Percentiles rank a stretch among this genome's conserved stretches.
Evolutionary conservation across 495 filamentous ascomycete species (phyloP).

Genomic region (Thermothielavioides terrestris): DNA sequence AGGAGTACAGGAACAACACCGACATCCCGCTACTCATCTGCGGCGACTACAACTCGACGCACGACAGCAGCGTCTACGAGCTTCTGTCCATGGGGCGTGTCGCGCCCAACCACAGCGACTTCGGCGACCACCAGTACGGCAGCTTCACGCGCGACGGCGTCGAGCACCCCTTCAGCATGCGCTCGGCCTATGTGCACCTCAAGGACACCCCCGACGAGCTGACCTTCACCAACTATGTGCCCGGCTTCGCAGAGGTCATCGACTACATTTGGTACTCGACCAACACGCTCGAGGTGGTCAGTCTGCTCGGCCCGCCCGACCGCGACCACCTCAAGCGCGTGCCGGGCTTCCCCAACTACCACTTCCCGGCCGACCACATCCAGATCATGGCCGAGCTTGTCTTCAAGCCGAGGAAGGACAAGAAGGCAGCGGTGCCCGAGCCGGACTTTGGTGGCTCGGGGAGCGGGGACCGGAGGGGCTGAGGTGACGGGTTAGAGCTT

Average conservation of each 20-base stretch:
- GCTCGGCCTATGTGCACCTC: conserved; percentile 71
- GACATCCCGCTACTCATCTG: conserved; percentile 89
- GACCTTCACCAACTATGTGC: conserved; percentile 93
- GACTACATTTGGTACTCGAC: conserved; percentile 98
- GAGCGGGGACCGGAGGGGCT: conserved; percentile 18
- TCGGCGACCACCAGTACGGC: conserved; percentile 66
- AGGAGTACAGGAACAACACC: conserved; percentile 71
- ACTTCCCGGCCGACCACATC: conserved; percentile 96
- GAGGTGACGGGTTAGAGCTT: conserved; percentile 7
- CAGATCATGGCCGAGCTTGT: conserved; percentile 86
- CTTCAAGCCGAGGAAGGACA: conserved; percentile 79
- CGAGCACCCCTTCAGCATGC: conserved; percentile 85
- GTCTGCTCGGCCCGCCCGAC: conserved; percentile 84
- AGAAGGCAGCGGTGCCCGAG: conserved; percentile 47
- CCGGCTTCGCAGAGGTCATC: conserved; percentile 78
- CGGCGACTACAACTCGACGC: conserved; percentile 89
- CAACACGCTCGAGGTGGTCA: conserved; percentile 79
- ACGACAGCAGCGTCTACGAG: conserved; percentile 79
- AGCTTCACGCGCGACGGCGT: conserved; percentile 88
- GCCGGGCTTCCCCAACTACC: conserved; percentile 92
- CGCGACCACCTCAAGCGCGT: conserved; percentile 80
- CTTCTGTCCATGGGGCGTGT: conserved; percentile 70
- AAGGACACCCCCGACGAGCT: conserved; percentile 62
- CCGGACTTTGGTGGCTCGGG: conserved; percentile 28
- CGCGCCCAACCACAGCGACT: conserved; percentile 62